Conservation (phyloP, 192 early-diverging fungal genomes). For the Phycomyces nitens region DNA sequence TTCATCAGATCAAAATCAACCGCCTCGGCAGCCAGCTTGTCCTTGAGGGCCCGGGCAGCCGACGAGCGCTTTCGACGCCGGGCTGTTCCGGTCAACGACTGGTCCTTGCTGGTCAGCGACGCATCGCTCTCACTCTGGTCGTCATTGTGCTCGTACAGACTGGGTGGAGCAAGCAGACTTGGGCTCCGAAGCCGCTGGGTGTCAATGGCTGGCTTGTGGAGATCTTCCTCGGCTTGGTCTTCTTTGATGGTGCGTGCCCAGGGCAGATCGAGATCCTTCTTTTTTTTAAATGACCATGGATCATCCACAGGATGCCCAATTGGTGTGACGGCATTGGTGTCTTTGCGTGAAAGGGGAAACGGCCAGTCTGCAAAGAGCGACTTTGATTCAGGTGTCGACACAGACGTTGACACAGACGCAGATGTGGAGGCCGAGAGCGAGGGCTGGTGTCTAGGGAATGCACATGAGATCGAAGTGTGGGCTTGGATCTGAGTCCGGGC, state of each 20-base stretch:
- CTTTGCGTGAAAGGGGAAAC: slow-evolving; percentile 15
- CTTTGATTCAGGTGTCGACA: not conserved
- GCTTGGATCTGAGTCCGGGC: slow-evolving; percentile 26
- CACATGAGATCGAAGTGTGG: not conserved
- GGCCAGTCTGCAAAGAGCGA: slow-evolving; percentile 21
- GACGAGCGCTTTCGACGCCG: slow-evolving; percentile 31
- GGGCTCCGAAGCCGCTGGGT: not conserved
- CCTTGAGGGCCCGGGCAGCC: slow-evolving; percentile 32
- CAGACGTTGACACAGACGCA: not conserved
- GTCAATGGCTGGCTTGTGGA: not conserved
- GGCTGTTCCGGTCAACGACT: slow-evolving; percentile 24
- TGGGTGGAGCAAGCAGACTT: not conserved
- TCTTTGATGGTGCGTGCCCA: slow-evolving; percentile 8
- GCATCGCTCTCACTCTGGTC: slow-evolving; percentile 17
- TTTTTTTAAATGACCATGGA: not conserved
- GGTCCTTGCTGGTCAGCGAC: not conserved
- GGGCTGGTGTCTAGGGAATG: not conserved
- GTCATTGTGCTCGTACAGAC: not conserved
- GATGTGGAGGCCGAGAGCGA: not conserved
- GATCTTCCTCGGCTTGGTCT: not conserved
- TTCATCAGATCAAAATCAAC: slow-evolving; percentile 35
- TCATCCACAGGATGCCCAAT: slow-evolving; percentile 12
- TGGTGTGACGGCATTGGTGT: not conserved
- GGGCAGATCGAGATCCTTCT: slow-evolving; percentile 17
- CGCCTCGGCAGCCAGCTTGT: slow-evolving; percentile 35